These are phyloP conservation scores for Rehmannia glutinosa DNA, from an alignment of 257 asterid species.

Conservation along the genomic window DNA sequence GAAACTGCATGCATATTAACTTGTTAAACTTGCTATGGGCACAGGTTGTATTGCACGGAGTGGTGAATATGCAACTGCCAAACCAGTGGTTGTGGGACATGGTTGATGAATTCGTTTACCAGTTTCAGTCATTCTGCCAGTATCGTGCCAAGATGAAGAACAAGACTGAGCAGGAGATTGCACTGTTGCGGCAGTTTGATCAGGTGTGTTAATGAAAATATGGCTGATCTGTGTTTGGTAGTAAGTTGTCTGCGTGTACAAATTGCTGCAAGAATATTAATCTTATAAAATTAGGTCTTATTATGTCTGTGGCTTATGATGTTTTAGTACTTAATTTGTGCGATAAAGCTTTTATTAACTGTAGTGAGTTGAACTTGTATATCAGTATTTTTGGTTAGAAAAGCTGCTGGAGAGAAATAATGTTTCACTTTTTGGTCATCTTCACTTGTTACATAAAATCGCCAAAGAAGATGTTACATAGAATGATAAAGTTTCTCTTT, in stretches of 20 bases:
- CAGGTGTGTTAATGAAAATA: conserved; percentile 41
- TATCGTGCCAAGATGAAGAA: conserved; percentile 93
- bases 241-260: neutral
- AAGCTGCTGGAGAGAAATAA: neutral
- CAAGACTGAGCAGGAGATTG: conserved; percentile 91
- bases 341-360: neutral
- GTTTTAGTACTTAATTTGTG: neutral
- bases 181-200: conserved; percentile 60
- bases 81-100: conserved; percentile 99
- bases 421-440: no score
- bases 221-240: neutral
- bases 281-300: neutral
- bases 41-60: conserved; percentile 91
- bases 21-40: neutral
- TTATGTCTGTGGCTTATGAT: neutral
- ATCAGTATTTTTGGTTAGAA: neutral
- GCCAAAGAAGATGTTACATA: no score
- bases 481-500: no score
- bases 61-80: conserved; percentile 95
- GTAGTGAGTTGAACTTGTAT: neutral
- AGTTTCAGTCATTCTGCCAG: conserved; percentile 94
- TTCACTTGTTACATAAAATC: no score
- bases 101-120: conserved; percentile 97
- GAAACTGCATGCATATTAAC: neutral
- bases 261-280: neutral